These are phyloP conservation scores for Psilocybe sp. DNA, from an alignment of 768 basidiomycete genomes.

Conservation along the genomic window DNA sequence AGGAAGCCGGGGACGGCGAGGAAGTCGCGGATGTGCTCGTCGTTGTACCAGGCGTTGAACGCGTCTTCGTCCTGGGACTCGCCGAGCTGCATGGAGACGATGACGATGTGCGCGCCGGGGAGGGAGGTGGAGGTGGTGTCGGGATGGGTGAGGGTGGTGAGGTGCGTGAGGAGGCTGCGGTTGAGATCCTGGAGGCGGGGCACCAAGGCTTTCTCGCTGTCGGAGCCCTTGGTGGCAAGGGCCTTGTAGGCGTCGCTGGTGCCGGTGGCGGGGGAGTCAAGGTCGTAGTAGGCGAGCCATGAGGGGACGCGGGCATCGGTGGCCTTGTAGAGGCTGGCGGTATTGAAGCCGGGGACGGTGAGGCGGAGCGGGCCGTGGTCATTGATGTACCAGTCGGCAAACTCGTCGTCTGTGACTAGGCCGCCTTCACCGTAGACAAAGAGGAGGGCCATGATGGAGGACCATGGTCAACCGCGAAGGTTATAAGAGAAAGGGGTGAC, in stretches of 20 bases:
- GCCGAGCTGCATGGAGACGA: constrained; percentile 17
- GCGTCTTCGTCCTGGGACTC: constrained; percentile 23
- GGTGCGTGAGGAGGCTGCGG: constrained; percentile 21
- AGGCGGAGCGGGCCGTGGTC: constrained; percentile 30
- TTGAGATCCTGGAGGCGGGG: constrained; percentile 21
- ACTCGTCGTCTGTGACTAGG: constrained; percentile 24
- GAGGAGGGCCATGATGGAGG: constrained; percentile 24
- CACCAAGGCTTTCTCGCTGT: constrained; percentile 23
- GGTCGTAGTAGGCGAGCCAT: constrained; percentile 28
- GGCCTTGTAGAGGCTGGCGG: constrained; percentile 31
- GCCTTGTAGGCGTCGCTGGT: constrained; percentile 22
- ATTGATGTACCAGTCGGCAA: constrained; percentile 36
- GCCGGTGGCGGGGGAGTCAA: constrained; percentile 20
- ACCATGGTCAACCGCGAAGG: not conserved
- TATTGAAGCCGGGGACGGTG: constrained; percentile 27
- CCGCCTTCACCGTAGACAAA: constrained; percentile 29
- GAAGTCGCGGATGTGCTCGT: constrained; percentile 29
- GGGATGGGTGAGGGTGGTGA: constrained; percentile 13
- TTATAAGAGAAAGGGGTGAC: not conserved
- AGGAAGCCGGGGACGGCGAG: constrained; percentile 28
- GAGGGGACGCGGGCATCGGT: constrained; percentile 15
- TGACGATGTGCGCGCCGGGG: constrained; percentile 21
- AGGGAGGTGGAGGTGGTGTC: constrained; percentile 7
- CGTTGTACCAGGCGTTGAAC: constrained; percentile 34
- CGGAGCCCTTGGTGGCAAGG: constrained; percentile 20